A percentile compares a stretch with the other conserved stretches of the same genome.
Evolutionary conservation across 805 yeast genomes (phyloP).

Genomic region (Saturnispora kantuleensis): DNA sequence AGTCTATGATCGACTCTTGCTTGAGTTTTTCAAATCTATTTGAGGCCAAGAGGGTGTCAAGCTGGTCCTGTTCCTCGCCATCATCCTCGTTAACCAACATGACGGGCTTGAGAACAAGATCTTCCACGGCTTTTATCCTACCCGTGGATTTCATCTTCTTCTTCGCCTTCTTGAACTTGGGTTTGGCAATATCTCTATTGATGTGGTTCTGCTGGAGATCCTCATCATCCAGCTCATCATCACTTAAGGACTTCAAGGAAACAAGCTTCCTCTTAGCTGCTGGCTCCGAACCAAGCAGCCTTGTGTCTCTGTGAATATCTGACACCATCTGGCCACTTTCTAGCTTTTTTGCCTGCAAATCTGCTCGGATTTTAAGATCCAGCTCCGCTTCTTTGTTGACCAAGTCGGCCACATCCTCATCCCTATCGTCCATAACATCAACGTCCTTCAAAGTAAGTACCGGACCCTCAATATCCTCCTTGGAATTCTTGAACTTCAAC

Average conservation of each 20-base stretch:
- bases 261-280: slow-evolving; percentile 10
- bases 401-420: slow-evolving; percentile 17
- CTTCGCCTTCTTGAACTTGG: slow-evolving; percentile 19
- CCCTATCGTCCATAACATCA: not conserved
- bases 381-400: slow-evolving; percentile 28
- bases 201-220: not conserved
- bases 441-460: not conserved
- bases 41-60: slow-evolving; percentile 21
- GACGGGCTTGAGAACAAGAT: slow-evolving; percentile 20
- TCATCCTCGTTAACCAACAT: slow-evolving; percentile 21
- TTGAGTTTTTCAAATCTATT: slow-evolving; percentile 16
- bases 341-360: slow-evolving; percentile 12
- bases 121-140: slow-evolving; percentile 11
- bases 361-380: slow-evolving; percentile 16
- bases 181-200: slow-evolving; percentile 10
- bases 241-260: slow-evolving; percentile 12
- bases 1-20: not conserved
- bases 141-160: slow-evolving; percentile 11
- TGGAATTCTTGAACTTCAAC: too few species aligned
- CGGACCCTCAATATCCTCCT: too few species aligned
- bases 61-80: slow-evolving; percentile 13
- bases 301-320: slow-evolving; percentile 18
- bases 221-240: slow-evolving; percentile 10
- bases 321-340: slow-evolving; percentile 25
- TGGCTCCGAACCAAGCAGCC: slow-evolving; percentile 12